These are phyloP conservation scores for Trichoderma asperelloides DNA, from an alignment of 495 filamentous ascomycete species.

Conservation along the genomic window DNA sequence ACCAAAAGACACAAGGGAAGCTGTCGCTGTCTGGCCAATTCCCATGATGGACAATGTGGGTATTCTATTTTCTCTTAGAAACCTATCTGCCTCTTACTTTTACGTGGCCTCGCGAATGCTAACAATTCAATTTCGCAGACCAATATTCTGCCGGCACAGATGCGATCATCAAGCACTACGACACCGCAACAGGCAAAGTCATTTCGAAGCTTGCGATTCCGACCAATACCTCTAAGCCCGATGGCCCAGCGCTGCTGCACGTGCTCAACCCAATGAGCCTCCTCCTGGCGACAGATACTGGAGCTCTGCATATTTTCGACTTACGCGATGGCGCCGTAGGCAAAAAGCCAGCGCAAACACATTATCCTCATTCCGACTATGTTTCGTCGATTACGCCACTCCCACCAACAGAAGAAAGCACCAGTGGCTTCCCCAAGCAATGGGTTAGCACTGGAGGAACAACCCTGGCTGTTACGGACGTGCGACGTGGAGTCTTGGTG, in stretches of 20 bases:
- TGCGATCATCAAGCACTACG: conserved; percentile 79
- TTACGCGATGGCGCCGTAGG: conserved; percentile 59
- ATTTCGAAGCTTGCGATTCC: conserved; percentile 65
- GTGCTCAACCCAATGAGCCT: conserved; percentile 79
- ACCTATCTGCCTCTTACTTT: background rate
- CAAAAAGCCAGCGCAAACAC: conserved; percentile 61
- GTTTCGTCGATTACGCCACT: conserved; percentile 82
- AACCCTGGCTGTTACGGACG: conserved; percentile 80
- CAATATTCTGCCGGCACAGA: conserved; percentile 89
- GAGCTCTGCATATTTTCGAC: conserved; percentile 83
- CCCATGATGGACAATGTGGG: conserved; percentile 58
- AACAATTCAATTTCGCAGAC: conserved; percentile 22
- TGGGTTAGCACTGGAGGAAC: conserved; percentile 88
- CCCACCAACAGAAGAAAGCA: conserved; percentile 65
- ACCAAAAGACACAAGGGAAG: conserved; percentile 88
- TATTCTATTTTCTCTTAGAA: background rate
- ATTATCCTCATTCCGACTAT: conserved; percentile 85
- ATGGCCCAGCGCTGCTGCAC: conserved; percentile 70
- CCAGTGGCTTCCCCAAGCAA: conserved; percentile 79
- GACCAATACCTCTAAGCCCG: conserved; percentile 33
- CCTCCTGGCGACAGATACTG: conserved; percentile 82
- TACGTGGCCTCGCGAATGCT: background rate
- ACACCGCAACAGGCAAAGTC: conserved; percentile 69
- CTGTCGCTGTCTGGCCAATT: conserved; percentile 71
- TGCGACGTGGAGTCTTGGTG: conserved; percentile 71